phyloP scores from a whole-genome alignment of 371 early-diverging fungal species.

The Rhizoclosmatium hyalinum region DNA sequence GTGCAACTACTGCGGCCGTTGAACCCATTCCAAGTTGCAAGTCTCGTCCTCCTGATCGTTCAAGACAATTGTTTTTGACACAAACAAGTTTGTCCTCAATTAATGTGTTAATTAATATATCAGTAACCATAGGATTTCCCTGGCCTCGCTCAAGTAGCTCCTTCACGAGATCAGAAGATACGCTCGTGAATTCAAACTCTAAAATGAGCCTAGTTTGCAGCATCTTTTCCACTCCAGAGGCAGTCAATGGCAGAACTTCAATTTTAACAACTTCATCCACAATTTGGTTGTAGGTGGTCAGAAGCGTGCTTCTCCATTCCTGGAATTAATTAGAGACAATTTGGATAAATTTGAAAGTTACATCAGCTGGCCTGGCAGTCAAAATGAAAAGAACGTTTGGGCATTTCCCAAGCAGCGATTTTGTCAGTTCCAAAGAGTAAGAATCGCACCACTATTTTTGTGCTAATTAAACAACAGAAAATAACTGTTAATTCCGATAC shows the following conservation, averaged over 20 bases:
- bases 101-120: constrained; percentile 1
- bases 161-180: not conserved
- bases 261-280: not conserved
- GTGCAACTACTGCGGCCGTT: constrained; percentile 26
- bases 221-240: constrained; percentile 18
- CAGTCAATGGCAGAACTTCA: constrained; percentile 2
- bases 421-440: constrained; percentile 17
- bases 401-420: not conserved
- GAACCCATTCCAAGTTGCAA: constrained; percentile 10
- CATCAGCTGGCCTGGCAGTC: constrained; percentile 20
- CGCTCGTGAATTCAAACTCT: not conserved
- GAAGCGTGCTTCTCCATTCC: constrained; percentile 6
- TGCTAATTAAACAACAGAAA: not conserved
- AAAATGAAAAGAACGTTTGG: constrained; percentile 10
- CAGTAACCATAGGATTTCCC: constrained; percentile 19
- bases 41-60: not conserved
- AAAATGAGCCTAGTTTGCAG: not conserved
- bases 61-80: not conserved
- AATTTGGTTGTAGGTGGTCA: not conserved
- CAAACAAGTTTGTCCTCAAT: constrained; percentile 5
- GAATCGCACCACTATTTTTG: not conserved
- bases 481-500: not conserved
- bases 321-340: too few relatives aligned
- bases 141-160: constrained; percentile 28
- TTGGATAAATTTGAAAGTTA: not conserved